Evolutionary conservation across 805 yeast genomes (phyloP), one percentile per base, ranked within the genome.

Genomic region (Maudiozyma serrabonitensis): DNA sequence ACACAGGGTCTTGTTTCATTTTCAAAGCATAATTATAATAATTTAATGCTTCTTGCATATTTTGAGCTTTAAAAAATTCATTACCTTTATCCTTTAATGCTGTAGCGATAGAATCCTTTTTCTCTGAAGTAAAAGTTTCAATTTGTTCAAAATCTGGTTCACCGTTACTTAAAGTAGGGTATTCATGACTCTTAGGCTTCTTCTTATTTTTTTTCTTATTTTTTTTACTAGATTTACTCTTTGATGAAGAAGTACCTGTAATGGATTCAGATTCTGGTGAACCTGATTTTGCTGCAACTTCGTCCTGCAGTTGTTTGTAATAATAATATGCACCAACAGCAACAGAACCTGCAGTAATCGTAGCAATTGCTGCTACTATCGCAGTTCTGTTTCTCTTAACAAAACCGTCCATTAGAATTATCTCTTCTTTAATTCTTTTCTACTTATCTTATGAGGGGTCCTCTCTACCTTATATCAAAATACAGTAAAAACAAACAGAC

Each of bases 81-180:
- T 93, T 93, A 61, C 99, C 99, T 50, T 85, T 89, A 60, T 83
- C 91, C 70, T 93, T 93, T 70, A 91, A 77, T 41, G 82, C 80
- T 47, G 79, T 66, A 5, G 96, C 87, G 75, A 82, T 76, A 46
- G 73, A 72, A 41, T 78, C 82, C 67, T 74, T 82, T 56, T 79
- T 78, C 54, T 71, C 75, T 4, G 64, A 72, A 7, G 78, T 60
- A 52, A 84, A 73, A 3, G 60, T 55, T 11, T 68, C 62, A 23
- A 82, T 68, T 45, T 63, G 61, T 39, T 75, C 68, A 42, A 85
- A 60, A 18, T 69, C 71, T 5, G 91, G 91, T 53, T 79, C 72
- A 2, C 88, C 87, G 19, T 75, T 66, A 1, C 61, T 59, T 54
- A 73, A 72, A 15, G 75, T 72, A n/a, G 90, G 85, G 60, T 78